Base-by-base conservation (phyloP, 306 rosid genomes). In the Argentina anserina region DNA sequence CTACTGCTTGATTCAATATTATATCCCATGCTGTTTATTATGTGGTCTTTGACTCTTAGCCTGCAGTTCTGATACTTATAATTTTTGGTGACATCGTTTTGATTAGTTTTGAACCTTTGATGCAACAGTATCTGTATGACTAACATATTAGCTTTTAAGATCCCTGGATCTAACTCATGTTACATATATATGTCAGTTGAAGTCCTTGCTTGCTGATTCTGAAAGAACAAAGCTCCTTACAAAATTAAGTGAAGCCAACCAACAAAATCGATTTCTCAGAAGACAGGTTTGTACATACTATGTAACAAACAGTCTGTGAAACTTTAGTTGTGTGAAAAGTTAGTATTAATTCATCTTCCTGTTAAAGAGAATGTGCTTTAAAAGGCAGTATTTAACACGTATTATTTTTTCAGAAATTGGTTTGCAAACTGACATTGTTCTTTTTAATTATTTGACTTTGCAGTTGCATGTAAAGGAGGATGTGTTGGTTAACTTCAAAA, bases 191-290 rank as follows among this genome's bases (percentile, higher is more conserved):
- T 34, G 33, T 52, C 90, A 94, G 97, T 75, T 94, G 75, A 77
- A 56, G 70, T 71, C 89, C 46, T 79, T 91, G 75, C 83, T 91
- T 62, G 90, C 88, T 75, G 95, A 94, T 83, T 76, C 85, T 39
- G 87, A 91, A 73, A 88, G 99, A 80, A 77, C 67, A 18, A 85
- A 80, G 75, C 90, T 94, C 39, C 53, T 84, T 2, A 89, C 74
- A 77, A 94, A 91, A 80, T 91, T 94, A 68, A 94, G 97, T 80
- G 96, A 94, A 77, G 96, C 99, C 70, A 94, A 94, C 81, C 92
- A 88, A 77, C 97, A 94, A 39, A 91, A 89, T 60, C 86, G 99
- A 70, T 85, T 89, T 77, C 95, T 94, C 78, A 94, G 91, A 84
- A 81, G 99, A 77, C 97, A 94, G 97, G 99, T 94, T 17, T 60